Percentiles rank a stretch among this genome's conserved stretches.
Conservation (phyloP, 805 yeast species). For the Jamesozyma spencerorum region DNA sequence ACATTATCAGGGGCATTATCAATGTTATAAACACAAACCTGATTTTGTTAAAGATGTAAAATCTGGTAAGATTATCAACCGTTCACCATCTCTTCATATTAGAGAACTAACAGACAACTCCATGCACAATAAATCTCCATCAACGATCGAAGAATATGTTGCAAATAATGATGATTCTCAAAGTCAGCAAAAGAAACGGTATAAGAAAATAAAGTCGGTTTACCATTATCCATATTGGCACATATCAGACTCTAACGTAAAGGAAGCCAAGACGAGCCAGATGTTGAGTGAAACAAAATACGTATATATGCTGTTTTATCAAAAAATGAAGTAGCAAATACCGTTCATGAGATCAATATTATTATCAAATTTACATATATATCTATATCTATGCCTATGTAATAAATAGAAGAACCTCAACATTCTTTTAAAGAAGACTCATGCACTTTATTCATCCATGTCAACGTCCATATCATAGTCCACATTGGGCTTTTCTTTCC, state of each 20-base stretch:
- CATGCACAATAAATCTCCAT: background rate
- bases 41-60: conserved; percentile 30
- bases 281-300: conserved; percentile 62
- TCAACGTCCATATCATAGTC: conserved; percentile 11
- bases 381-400: no score
- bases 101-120: no score
- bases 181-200: conserved; percentile 25
- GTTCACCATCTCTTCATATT: conserved; percentile 28
- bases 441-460: conserved; percentile 9
- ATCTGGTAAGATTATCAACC: conserved; percentile 22
- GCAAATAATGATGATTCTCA: background rate
- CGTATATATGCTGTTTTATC: conserved; percentile 83
- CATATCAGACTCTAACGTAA: conserved; percentile 64
- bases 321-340: conserved; percentile 27
- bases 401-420: no score
- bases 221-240: conserved; percentile 69
- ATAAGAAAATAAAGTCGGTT: conserved; percentile 48
- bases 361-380: background rate
- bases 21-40: conserved; percentile 76
- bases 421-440: no score
- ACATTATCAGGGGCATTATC: conserved; percentile 84
- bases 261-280: conserved; percentile 49
- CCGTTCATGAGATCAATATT: background rate
- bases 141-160: no score
- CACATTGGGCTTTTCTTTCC: background rate